Base-by-base conservation (phyloP, 495 filamentous ascomycete species). In the Cercophora newfieldiana region DNA sequence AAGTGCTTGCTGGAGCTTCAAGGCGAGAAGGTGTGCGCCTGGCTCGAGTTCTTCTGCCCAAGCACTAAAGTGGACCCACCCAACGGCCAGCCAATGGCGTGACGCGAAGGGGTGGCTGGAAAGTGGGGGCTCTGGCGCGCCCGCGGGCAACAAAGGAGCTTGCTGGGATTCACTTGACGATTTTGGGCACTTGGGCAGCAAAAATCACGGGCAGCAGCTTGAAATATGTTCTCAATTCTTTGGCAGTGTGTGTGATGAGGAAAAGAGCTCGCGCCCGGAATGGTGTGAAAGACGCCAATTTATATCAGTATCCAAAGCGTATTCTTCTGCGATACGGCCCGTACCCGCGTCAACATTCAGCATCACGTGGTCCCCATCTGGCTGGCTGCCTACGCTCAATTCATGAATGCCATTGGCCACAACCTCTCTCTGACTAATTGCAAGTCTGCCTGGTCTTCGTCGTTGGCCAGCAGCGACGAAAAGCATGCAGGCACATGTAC, bases 391-490 rank as follows among this genome's bases (percentile, higher is more conserved):
- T 71, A 48, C 18, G 47, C 7, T 53, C 63, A 68, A 72, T 70
- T 75, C 51, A 19, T 22, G 16, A 1, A 1, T 54, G 21, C 62
- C 31, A 70, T 73, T 75, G 71, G 70, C 54, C 3, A 6, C 21
- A 8, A 2, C 24, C 1, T 14, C 12, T 30, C 25, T 63, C 61
- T 74, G 50, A 69, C 61, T 61, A 69, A 73, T 68, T 50, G 22
- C 7, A 25, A 71, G 65, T 71, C 71, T 73, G 72, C 72, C 71
- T 71, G 57, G 71, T 62, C 30, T 30, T 29, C 37, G 16, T 47
- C 7, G 53, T 60, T 60, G 58, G 58, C 58, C 33, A n/a, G 31
- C 30, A 12, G 37, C 14, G 10, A 8, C 19, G 2, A 26, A 25
- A 16, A 37, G 12, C 37, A 44, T 60, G 58, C 58, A 60, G 58